These are phyloP conservation scores for Lasiosphaeris hirsuta DNA, from an alignment of 495 filamentous ascomycete species.

Conservation along the genomic window DNA sequence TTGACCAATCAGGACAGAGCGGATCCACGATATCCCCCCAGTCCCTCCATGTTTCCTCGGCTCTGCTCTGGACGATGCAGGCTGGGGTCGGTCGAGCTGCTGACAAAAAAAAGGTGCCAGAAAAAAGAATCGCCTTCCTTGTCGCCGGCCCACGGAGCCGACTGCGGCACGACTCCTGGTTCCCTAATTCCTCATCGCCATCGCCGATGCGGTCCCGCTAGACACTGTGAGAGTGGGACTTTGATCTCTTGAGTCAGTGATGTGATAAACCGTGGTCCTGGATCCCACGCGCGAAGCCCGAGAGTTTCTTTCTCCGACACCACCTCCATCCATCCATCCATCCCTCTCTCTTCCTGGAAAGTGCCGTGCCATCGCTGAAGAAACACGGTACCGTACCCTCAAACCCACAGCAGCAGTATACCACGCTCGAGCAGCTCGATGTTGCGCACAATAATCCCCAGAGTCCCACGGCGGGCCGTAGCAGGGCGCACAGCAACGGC, in stretches of 20 bases:
- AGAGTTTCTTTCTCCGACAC: too few relatives aligned
- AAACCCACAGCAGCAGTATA: not conserved
- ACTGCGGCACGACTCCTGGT: not conserved
- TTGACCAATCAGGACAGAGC: constrained; percentile 28
- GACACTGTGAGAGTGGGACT: too few relatives aligned
- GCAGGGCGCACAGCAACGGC: constrained; percentile 15
- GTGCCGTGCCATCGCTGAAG: too few relatives aligned
- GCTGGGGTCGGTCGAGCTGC: not conserved
- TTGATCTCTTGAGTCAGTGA: too few relatives aligned
- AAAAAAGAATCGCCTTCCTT: constrained; percentile 2
- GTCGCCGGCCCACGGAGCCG: constrained; percentile 6
- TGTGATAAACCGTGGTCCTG: too few relatives aligned
- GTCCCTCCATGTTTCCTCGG: not conserved
- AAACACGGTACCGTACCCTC: not conserved
- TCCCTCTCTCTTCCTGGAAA: too few relatives aligned
- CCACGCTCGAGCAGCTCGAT: constrained; percentile 16
- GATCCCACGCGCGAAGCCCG: too few relatives aligned
- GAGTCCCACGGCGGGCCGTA: constrained; percentile 25
- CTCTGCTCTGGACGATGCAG: too few relatives aligned
- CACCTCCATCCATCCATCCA: too few relatives aligned
- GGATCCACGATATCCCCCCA: not conserved
- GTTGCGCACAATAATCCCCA: constrained; percentile 26
- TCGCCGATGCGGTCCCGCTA: too few relatives aligned
- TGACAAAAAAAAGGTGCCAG: constrained; percentile 6
- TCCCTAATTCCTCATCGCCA: not conserved